These are phyloP conservation scores for Gillenia trifoliata DNA, from an alignment of 306 rosid species.

Conservation along the genomic window DNA sequence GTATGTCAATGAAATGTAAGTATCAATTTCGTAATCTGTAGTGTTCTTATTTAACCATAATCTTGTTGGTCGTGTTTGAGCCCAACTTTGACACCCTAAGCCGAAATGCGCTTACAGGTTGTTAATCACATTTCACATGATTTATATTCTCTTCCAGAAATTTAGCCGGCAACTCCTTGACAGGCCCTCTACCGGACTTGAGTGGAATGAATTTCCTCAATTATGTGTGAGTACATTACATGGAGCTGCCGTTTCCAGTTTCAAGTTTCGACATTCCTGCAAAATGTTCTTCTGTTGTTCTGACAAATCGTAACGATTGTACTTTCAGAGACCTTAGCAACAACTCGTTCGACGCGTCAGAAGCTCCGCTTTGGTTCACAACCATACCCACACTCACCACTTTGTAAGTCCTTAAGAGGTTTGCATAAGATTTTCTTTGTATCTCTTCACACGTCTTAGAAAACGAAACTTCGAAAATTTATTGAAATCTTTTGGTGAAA, in stretches of 20 bases:
- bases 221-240: slow-evolving; percentile 54
- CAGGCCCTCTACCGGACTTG: slow-evolving; percentile 75
- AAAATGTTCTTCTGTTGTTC: slow-evolving; percentile 11
- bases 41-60: background rate
- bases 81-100: too few relatives aligned
- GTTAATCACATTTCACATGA: background rate
- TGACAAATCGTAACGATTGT: slow-evolving; percentile 2
- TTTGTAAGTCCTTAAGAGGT: slow-evolving; percentile 47
- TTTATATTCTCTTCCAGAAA: slow-evolving; percentile 43
- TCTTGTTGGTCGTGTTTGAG: background rate
- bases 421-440: background rate
- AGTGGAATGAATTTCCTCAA: slow-evolving; percentile 51
- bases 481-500: background rate
- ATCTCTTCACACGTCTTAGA: background rate
- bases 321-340: slow-evolving; percentile 73
- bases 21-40: slow-evolving; percentile 10
- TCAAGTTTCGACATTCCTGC: background rate
- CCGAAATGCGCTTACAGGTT: background rate
- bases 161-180: slow-evolving; percentile 57
- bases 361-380: slow-evolving; percentile 75
- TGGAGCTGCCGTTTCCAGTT: too few relatives aligned
- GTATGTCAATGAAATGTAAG: slow-evolving; percentile 68
- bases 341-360: slow-evolving; percentile 64
- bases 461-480: background rate
- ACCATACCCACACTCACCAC: slow-evolving; percentile 60